A percentile compares a stretch with the other conserved stretches of the same genome.
phyloP scores from a whole-genome alignment of 2,329 filamentous ascomycete genomes.

The Colletotrichum cordylinicola region DNA sequence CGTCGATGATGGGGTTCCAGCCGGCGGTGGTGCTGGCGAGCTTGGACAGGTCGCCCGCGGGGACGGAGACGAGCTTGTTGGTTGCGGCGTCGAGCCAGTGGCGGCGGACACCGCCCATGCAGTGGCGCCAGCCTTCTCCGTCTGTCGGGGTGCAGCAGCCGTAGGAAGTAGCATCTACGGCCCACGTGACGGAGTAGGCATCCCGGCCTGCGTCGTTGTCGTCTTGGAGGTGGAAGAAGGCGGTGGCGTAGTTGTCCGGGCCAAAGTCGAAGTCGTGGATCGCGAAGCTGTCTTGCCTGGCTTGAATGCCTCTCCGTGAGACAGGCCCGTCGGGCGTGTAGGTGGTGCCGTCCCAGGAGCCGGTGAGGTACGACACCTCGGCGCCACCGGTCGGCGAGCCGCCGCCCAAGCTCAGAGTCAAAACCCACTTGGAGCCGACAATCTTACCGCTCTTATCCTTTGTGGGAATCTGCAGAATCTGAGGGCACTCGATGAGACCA shows the following conservation, averaged over 20 bases:
- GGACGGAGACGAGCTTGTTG: conserved; percentile 14
- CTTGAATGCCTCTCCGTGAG: neutral
- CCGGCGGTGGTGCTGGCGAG: conserved; percentile 14
- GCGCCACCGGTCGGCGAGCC: conserved; percentile 15
- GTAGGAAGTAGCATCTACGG: conserved; percentile 39
- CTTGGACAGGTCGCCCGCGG: conserved; percentile 15
- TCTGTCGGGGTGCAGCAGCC: conserved; percentile 33
- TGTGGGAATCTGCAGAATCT: conserved; percentile 42
- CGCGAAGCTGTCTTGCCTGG: conserved; percentile 13
- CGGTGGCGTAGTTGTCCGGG: conserved; percentile 41
- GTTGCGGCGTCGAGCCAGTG: conserved; percentile 23
- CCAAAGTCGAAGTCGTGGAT: conserved; percentile 38
- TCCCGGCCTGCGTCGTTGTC: conserved; percentile 13
- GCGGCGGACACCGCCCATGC: conserved; percentile 19
- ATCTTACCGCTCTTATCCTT: conserved; percentile 53
- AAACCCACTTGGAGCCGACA: conserved; percentile 17
- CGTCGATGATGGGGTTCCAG: conserved; percentile 22
- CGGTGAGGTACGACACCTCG: conserved; percentile 20
- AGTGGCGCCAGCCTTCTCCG: conserved; percentile 34
- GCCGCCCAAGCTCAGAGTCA: conserved; percentile 18
- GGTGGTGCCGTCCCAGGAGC: conserved; percentile 20
- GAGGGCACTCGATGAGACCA: conserved; percentile 38
- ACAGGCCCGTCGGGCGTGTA: conserved; percentile 15
- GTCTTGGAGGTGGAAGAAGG: conserved; percentile 32
- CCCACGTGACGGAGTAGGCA: conserved; percentile 39